A percentile compares a stretch with the other conserved stretches of the same genome.
Conservation (phyloP, 75 land plant genomes). For the Pinus tabuliformis region DNA sequence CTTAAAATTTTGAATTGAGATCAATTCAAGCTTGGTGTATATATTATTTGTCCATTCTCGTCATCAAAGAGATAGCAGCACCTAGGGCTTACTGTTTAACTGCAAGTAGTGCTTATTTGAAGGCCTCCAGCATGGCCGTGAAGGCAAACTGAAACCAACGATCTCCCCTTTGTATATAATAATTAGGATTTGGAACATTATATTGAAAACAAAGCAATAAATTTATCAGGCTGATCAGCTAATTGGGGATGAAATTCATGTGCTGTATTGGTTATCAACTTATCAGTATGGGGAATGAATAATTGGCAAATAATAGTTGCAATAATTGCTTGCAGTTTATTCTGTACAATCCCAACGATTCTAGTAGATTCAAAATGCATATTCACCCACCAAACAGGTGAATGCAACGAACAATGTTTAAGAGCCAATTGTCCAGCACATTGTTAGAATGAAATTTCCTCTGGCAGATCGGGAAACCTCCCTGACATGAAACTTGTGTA, state of each 20-base stretch:
- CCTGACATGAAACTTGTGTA: conserved; percentile 37
- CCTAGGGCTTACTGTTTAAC: background rate
- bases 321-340: background rate
- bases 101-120: background rate
- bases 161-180: background rate
- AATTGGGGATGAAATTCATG: background rate
- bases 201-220: background rate
- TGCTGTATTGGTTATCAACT: background rate
- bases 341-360: background rate
- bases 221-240: background rate
- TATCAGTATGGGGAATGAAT: conserved; percentile 2
- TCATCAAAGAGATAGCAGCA: background rate
- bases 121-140: background rate
- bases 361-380: background rate
- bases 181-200: no score
- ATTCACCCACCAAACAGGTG: background rate
- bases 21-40: background rate
- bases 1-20: background rate
- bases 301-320: background rate
- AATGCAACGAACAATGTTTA: background rate
- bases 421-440: conserved; percentile 1
- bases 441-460: conserved; percentile 43
- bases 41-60: background rate
- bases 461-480: conserved; percentile 46
- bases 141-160: background rate